phyloP scores from a whole-genome alignment of 768 basidiomycete genomes.

The Mycena indigotica region DNA sequence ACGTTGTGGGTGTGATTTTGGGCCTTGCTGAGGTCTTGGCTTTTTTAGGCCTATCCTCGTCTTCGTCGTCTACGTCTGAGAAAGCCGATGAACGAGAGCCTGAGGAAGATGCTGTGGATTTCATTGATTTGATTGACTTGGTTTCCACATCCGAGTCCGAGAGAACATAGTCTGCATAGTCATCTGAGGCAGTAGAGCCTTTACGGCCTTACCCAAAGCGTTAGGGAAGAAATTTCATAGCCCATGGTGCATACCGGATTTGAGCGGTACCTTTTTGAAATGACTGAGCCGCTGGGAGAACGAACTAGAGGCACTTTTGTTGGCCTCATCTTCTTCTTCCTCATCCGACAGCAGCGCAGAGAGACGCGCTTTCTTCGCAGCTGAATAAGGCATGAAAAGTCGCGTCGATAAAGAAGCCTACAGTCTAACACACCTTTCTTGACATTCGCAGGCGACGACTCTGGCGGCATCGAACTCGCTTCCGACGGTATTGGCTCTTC shows the following conservation, averaged over 20 bases:
- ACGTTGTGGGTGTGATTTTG: conserved; percentile 29
- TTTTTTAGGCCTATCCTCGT: conserved; percentile 38
- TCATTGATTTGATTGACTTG: conserved; percentile 49
- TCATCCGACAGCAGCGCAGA: conserved; percentile 50
- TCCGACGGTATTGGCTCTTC: conserved; percentile 50
- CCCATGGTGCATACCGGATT: conserved; percentile 46
- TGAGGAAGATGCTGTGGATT: conserved; percentile 45
- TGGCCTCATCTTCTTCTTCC: conserved; percentile 48
- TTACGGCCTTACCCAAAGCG: conserved; percentile 51
- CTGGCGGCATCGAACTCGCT: conserved; percentile 28
- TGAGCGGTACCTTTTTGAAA: conserved; percentile 65
- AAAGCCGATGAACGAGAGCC: conserved; percentile 44
- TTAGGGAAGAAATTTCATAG: not conserved
- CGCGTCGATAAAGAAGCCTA: conserved; percentile 13
- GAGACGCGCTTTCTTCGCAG: conserved; percentile 63
- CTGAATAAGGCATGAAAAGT: conserved; percentile 7
- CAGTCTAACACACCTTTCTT: conserved; percentile 32
- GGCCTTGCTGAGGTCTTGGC: conserved; percentile 33
- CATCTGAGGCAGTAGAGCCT: conserved; percentile 46
- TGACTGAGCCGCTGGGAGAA: conserved; percentile 64
- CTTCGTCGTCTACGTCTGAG: conserved; percentile 46
- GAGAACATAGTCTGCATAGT: conserved; percentile 75
- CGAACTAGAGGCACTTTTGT: conserved; percentile 31
- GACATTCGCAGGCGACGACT: conserved; percentile 42
- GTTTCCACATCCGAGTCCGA: conserved; percentile 63